Base-by-base conservation (phyloP, 2,329 filamentous ascomycete genomes). In the Fusarium poae region DNA sequence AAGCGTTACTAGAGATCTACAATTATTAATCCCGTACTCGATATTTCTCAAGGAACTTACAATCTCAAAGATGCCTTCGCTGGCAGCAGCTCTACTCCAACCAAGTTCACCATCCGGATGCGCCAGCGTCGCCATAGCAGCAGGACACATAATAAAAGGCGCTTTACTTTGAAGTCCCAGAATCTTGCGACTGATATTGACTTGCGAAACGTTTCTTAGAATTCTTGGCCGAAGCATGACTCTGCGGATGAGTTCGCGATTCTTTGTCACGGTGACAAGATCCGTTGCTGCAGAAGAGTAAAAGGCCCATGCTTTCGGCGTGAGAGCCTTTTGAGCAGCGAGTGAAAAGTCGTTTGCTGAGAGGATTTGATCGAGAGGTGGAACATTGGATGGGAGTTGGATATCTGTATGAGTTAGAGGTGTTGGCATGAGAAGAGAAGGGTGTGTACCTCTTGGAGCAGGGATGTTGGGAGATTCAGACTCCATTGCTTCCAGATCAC, bases 271-370 rank as follows among this genome's bases (percentile, higher is more conserved):
- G 37, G 89, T 87, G 71, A 84, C 83, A n/a, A 81, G 76, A 72
- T 85, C 89, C 8, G 88, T 91, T 13, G 89, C 86, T 3, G 89
- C 89, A 11, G 88, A 90, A 21, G 87, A 90, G 74, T 89, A 86
- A 72, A 91, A 92, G 1, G 89, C 89, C 87, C 88, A 91, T n/a
- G 89, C 86, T 72, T 92, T 91, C 23, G 84, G 82, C 11, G 83
- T 82, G 48, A 89, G 82, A 8, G 83, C 85, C 27, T 80, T 79
- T 18, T 83, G 82, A 6, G 89, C 89, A 0, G 85, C 86, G 13
- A 79, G 61, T 52, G 87, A 84, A 72, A 91, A 91, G 77, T 91
- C 89, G 64, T 88, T 63, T 23, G 76, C 73, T 5, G 70, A 77
- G 32, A 77, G 62, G 43, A 77, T 73, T 10, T 72, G 50, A 4